These are phyloP conservation scores for Cydonia oblonga DNA, from an alignment of 331 rosid species.

Conservation along the genomic window DNA sequence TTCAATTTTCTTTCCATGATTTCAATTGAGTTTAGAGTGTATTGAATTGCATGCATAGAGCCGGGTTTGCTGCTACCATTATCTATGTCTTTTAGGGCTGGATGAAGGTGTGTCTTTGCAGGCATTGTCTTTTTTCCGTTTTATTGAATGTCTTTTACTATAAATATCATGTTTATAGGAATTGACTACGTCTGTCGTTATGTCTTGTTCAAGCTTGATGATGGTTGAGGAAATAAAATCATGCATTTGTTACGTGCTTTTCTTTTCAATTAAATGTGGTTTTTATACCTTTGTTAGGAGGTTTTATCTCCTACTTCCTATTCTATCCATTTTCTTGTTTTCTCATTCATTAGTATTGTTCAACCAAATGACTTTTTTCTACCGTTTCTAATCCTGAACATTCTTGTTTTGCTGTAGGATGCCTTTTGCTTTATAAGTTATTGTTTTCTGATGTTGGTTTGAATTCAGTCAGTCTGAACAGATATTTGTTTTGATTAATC, in stretches of 20 bases:
- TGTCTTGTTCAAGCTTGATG: not conserved
- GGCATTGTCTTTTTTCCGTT: not conserved
- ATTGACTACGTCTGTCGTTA: not conserved
- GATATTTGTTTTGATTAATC: conserved; percentile 2
- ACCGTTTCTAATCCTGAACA: no score
- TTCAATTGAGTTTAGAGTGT: no score
- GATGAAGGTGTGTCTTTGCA: not conserved
- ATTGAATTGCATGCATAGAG: not conserved
- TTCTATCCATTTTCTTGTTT: not conserved
- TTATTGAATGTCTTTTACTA: not conserved
- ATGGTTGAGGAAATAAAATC: not conserved
- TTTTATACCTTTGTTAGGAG: not conserved
- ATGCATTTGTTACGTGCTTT: not conserved
- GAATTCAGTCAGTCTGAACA: not conserved
- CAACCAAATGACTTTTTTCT: not conserved
- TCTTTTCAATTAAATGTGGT: not conserved
- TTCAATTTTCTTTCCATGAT: not conserved
- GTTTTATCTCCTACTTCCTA: not conserved
- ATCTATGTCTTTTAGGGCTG: not conserved
- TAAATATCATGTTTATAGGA: not conserved
- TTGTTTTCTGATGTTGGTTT: not conserved
- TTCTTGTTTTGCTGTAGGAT: not conserved
- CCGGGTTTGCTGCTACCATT: not conserved
- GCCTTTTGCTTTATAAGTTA: not conserved
- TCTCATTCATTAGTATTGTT: not conserved